Percentiles rank a stretch among this genome's conserved stretches.
Conservation (phyloP, 2,329 filamentous ascomycete genomes). For the Escovopsis sp. region DNA sequence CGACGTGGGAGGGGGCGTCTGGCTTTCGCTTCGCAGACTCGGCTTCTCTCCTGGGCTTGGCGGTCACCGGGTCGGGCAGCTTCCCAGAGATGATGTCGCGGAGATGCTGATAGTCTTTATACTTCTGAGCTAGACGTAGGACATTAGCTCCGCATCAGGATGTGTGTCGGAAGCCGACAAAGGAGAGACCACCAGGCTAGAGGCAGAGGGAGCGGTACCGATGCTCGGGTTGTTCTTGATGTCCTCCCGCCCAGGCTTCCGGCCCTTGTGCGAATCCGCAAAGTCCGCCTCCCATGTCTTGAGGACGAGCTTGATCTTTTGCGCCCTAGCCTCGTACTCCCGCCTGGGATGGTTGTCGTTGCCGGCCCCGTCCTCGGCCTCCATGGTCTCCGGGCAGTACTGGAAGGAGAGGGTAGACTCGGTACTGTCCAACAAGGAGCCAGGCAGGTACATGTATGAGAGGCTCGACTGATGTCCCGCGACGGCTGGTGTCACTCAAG, state of each 20-base stretch:
- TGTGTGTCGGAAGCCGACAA: background rate
- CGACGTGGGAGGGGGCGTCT: constrained; percentile 15
- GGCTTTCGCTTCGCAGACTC: constrained; percentile 25
- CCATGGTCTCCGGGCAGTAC: no score
- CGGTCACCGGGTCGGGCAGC: constrained; percentile 23
- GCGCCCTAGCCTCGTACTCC: constrained; percentile 33
- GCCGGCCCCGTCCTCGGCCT: no score
- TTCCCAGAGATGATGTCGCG: constrained; percentile 44
- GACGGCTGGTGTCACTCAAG: no score
- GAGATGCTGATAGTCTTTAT: constrained; percentile 58
- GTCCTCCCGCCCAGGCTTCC: constrained; percentile 56
- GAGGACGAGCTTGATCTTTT: constrained; percentile 48
- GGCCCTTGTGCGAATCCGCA: constrained; percentile 43
- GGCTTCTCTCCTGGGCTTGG: constrained; percentile 11
- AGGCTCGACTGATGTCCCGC: no score
- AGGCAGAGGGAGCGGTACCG: no score
- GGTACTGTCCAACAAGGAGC: no score
- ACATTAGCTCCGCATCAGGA: background rate
- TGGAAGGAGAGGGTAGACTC: no score
- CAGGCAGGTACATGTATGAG: no score
- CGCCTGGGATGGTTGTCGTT: constrained; percentile 5
- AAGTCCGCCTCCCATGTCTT: constrained; percentile 64
- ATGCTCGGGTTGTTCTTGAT: constrained; percentile 61
- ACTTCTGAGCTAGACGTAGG: constrained; percentile 49
- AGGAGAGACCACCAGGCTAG: background rate